Conservation (phyloP, 2,329 filamentous ascomycete species). For the Xylaria hypoxylon region DNA sequence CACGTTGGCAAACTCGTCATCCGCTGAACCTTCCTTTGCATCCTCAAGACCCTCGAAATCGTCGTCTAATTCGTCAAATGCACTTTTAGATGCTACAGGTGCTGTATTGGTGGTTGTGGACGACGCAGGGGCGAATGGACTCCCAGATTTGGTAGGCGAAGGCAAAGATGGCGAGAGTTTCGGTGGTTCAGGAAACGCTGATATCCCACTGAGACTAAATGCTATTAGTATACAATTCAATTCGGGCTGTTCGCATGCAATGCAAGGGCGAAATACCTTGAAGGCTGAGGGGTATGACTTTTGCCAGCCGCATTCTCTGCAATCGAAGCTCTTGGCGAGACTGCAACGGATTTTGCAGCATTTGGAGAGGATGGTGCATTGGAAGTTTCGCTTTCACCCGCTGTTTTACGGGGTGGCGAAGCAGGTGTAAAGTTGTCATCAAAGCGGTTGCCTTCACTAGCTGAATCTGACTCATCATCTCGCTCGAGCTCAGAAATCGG, state of each 20-base stretch:
- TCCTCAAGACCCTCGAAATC: slow-evolving; percentile 87
- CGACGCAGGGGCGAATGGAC: slow-evolving; percentile 53
- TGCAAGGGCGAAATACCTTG: slow-evolving; percentile 47
- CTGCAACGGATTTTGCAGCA: slow-evolving; percentile 48
- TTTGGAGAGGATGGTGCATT: slow-evolving; percentile 46
- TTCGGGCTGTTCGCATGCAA: slow-evolving; percentile 11
- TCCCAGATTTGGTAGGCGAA: slow-evolving; percentile 48
- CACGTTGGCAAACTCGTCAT: slow-evolving; percentile 83
- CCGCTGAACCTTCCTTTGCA: slow-evolving; percentile 81
- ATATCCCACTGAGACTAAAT: slow-evolving; percentile 45
- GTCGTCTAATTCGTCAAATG: slow-evolving; percentile 81
- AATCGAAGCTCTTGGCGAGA: slow-evolving; percentile 46
- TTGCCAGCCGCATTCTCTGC: slow-evolving; percentile 41
- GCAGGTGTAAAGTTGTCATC: slow-evolving; percentile 90
- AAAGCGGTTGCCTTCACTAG: slow-evolving; percentile 84
- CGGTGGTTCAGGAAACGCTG: slow-evolving; percentile 49
- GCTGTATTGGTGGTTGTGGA: slow-evolving; percentile 51
- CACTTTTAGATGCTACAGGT: slow-evolving; percentile 59
- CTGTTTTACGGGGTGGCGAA: slow-evolving; percentile 57
- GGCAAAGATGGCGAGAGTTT: slow-evolving; percentile 54
- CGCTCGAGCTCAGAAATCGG: slow-evolving; percentile 88
- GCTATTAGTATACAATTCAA: slow-evolving; percentile 42
- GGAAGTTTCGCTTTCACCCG: slow-evolving; percentile 45
- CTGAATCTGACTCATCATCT: slow-evolving; percentile 86
- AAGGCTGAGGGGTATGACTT: slow-evolving; percentile 44